Evolutionary conservation across 192 early-diverging fungal genomes (phyloP), one percentile per base, ranked within the genome.

Genomic region (Phycomyces nitens): DNA sequence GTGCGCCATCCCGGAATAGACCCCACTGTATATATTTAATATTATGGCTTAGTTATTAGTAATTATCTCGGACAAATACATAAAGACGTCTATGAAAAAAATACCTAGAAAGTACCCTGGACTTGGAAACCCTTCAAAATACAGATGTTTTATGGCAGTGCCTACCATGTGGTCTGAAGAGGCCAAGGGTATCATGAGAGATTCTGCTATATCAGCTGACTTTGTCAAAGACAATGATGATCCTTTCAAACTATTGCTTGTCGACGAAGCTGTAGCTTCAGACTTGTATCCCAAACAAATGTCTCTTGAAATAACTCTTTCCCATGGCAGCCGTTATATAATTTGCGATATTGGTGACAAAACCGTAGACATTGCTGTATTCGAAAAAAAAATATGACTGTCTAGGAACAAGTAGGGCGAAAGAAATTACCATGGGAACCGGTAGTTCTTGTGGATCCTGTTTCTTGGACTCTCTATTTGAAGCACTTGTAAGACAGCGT

Each of bases 341-440:
- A 77, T 82, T 41, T 82, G 77, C 49, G 80, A 82, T 47, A 77
- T 77, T 10, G 80, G 80, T n/a, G 79, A 75, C 73, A 67, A 58
- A 40, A 22, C 80, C 4, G 80, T 82, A 0, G 80, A 82, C 72
- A 65, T 80, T 53, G 80, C 65, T 52, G 69, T 71, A 18, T 71
- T 71, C 21, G 69, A 71, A 44, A 71, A 65, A 34, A 62, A n/a
- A n/a, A n/a, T n/a, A 63, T 29, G 61, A 72, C 70, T 51, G 41
- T 38, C 60, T 29, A 10, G 69, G 63, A 56, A 51, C 65, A 44
- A 62, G 47, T 43, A 58, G 54, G n/a, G 65, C 80, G 0, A 72
- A 70, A 15, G 81, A 82, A 62, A 68, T 80, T 29, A 82, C 76
- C 34, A 80, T 78, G 41, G 78, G 76, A 43, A 74, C 66, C 42